Evolutionary conservation across 2,329 filamentous ascomycete genomes (phyloP), one percentile per base, ranked within the genome.

Genomic region (Pseudogymnoascus sp.): DNA sequence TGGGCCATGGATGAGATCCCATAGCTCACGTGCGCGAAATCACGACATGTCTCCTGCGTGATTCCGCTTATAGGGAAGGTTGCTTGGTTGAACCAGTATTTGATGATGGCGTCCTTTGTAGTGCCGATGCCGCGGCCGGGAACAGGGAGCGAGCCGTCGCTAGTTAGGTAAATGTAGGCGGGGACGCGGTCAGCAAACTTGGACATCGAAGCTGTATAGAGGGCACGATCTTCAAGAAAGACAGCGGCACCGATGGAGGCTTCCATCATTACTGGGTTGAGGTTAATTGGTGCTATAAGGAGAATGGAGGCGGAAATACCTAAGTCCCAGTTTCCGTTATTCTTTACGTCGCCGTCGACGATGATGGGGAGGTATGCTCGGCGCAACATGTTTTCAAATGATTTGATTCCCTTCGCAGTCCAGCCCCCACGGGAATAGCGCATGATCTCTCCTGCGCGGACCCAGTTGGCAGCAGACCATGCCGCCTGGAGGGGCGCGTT

Each of bases 41-140:
- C 71, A 26, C 71, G 70, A 35, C 70, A 73, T 6, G 69, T 73
- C 62, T 72, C 71, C 62, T 72, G 69, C n/a, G 65, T 64, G 16
- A 67, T 62, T 16, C 69, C 67, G 44, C 63, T 65, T n/a, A 61
- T 29, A 8, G 35, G 50, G 44, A 62, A 68, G 26, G 14, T 37
- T 7, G 44, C 33, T 37, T 65, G 66, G 6, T 65, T 63, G 13
- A 62, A 59, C 66, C 66, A 68, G 50, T 64, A 67, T 4, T 47
- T 33, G 29, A 65, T 47, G 37, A 68, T 63, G 24, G 24, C 38
- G 4, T 44, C 62, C 10, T 40, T 42, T 42, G 37, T 64, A 13
- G 64, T 50, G 4, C n/a, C 19, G 11, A 64, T 8, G 4, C 63
- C 63, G n/a, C 64, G 64, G 6, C 61, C 61, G 19, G 65, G 50